Evolutionary conservation across 768 basidiomycete species (phyloP).

Genomic region (Russula vinacea): DNA sequence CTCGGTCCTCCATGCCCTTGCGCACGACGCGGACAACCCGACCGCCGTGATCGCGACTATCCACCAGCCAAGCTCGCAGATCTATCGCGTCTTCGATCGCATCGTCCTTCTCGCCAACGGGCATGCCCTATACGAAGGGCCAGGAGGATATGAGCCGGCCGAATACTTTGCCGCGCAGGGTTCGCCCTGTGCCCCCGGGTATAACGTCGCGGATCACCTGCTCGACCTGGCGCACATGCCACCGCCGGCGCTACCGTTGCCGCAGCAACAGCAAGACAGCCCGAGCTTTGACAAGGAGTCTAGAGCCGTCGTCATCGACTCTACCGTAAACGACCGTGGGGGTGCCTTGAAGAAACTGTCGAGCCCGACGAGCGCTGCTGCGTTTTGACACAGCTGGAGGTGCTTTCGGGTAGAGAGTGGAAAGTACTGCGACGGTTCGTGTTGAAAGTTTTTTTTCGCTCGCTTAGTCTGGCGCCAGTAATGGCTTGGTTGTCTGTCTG

Average conservation of each 20-base stretch:
- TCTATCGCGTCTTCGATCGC: conserved; percentile 57
- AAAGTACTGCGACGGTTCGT: conserved; percentile 67
- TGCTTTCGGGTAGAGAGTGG: conserved; percentile 81
- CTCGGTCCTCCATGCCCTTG: conserved; percentile 53
- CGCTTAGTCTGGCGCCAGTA: too few species aligned
- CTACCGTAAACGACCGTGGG: neutral
- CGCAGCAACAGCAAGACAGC: conserved; percentile 42
- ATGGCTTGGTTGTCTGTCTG: too few species aligned
- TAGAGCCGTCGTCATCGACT: neutral
- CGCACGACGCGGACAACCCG: conserved; percentile 61
- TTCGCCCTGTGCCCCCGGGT: conserved; percentile 64
- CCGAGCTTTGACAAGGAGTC: conserved; percentile 14
- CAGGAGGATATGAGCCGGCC: conserved; percentile 65
- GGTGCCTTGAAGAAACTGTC: conserved; percentile 24
- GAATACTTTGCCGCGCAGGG: conserved; percentile 53
- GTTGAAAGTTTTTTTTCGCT: neutral
- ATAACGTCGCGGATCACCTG: conserved; percentile 91
- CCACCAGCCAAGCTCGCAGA: conserved; percentile 64
- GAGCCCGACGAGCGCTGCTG: conserved; percentile 53
- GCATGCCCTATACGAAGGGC: conserved; percentile 43
- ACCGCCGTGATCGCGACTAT: conserved; percentile 67
- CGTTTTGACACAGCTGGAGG: conserved; percentile 88
- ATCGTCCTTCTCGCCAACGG: conserved; percentile 58
- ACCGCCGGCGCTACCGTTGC: conserved; percentile 37
- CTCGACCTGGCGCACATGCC: conserved; percentile 80